Evolutionary conservation across 805 yeast species (phyloP).

Genomic region (Teunomyces cretensis): DNA sequence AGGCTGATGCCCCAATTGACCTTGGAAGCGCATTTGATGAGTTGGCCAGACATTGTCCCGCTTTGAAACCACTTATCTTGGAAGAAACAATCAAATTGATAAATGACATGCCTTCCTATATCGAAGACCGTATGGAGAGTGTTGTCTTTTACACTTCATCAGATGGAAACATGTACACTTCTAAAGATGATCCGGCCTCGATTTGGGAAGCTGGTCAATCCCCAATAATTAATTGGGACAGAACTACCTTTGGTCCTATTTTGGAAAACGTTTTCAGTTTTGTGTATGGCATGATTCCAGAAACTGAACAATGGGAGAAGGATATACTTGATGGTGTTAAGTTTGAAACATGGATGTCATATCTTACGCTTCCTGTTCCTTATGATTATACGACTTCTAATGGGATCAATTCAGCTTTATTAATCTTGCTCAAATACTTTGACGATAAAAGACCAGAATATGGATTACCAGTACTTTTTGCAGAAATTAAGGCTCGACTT

Average conservation of each 20-base stretch:
- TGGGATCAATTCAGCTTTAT: conserved; percentile 47
- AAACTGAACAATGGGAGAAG: conserved; percentile 48
- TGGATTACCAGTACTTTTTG: conserved; percentile 40
- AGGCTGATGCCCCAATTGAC: conserved; percentile 33
- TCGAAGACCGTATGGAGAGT: conserved; percentile 29
- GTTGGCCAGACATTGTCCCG: conserved; percentile 79
- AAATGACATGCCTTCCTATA: conserved; percentile 40
- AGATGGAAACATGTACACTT: conserved; percentile 3
- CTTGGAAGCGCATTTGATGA: conserved; percentile 77
- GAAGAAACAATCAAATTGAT: conserved; percentile 48
- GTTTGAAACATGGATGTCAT: conserved; percentile 46
- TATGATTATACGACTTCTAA: conserved; percentile 60
- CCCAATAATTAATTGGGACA: conserved; percentile 55
- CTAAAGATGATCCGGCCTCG: conserved; percentile 3
- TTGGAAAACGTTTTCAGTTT: conserved; percentile 53
- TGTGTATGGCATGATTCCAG: conserved; percentile 52
- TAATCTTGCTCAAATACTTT: conserved; percentile 54
- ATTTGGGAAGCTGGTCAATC: conserved; percentile 36
- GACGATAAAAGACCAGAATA: conserved; percentile 56
- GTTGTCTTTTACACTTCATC: conserved; percentile 48
- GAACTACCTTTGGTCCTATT: conserved; percentile 43
- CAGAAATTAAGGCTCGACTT: conserved; percentile 31
- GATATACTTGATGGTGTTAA: conserved; percentile 37
- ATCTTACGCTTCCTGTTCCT: conserved; percentile 54
- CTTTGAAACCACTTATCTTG: conserved; percentile 58